Base-by-base conservation (phyloP, 768 basidiomycete genomes). In the Tulasnella sp. region DNA sequence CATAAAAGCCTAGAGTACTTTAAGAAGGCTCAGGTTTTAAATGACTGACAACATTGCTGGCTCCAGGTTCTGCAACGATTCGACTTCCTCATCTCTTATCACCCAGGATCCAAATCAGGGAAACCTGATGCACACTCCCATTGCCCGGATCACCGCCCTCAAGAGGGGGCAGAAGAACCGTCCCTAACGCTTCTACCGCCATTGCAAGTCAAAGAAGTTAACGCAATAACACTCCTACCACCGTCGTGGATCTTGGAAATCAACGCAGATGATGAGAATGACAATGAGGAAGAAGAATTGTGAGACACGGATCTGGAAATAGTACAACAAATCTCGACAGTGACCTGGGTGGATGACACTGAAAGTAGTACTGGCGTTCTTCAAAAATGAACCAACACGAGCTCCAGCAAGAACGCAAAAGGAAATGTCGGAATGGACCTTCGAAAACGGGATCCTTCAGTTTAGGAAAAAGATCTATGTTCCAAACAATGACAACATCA, bases 31-130 rank as follows among this genome's bases (percentile, higher is more conserved):
- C 34, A 77, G 31, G 71, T 64, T 31, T 75, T 79, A 22, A 77
- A 54, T 49, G 39, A 70, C 9, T 39, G 80, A 37, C 80, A 81
- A 76, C 77, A 78, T 6, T 74, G 77, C 19, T 80, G 80, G 80
- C 72, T 36, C 36, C 70, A 76, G 15, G 78, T 76, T 74, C 77
- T 81, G 6, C 54, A 73, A 0, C 17, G 69, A 25, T 78, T 80
- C 78, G 68, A 80, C 76, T 80, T 79, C 80, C 52, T 25, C 3
- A 38, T 79, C 22, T 1, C 49, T 2, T 68, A 77, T 38, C 36
- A 39, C 3, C 78, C 76, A 3, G 78, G 78, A 0, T 1, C 19
- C 25, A 34, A 36, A 36, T 77, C 77, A 14, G 15, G 77, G n/a
- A 19, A 71, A 12, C 64, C 77, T 6, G 77, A 79, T 31, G 38